These are phyloP conservation scores for Globisporangium heterothallicum DNA, from an alignment of 352 stramenopile genomes.

Conservation along the genomic window DNA sequence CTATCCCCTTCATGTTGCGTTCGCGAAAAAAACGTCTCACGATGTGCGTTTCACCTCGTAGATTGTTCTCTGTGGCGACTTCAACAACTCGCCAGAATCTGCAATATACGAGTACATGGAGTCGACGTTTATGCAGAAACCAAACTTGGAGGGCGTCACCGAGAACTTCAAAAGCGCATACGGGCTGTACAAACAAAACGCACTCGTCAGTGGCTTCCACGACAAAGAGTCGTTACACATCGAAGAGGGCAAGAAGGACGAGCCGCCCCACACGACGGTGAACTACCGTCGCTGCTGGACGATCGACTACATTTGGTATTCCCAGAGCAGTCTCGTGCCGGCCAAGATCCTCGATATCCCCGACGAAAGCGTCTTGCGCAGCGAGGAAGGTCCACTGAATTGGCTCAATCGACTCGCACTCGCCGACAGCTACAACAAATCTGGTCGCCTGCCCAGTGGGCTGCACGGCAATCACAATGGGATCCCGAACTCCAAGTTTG, in stretches of 20 bases:
- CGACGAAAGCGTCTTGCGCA: constrained; percentile 53
- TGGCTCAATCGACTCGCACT: constrained; percentile 77
- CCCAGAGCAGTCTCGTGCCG: constrained; percentile 53
- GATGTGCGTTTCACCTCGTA: constrained; percentile 18
- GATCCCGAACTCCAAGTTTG: constrained; percentile 82
- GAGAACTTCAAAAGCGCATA: constrained; percentile 77
- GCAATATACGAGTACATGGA: constrained; percentile 87
- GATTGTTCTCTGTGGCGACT: constrained; percentile 82
- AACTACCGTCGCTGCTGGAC: constrained; percentile 86
- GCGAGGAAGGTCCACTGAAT: constrained; percentile 65
- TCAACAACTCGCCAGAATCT: constrained; percentile 85
- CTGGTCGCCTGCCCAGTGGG: constrained; percentile 51
- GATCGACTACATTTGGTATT: constrained; percentile 90
- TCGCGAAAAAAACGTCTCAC: constrained; percentile 43
- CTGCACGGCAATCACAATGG: constrained; percentile 82
- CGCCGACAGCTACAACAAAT: constrained; percentile 62
- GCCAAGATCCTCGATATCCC: constrained; percentile 68
- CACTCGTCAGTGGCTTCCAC: constrained; percentile 16
- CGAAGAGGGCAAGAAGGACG: constrained; percentile 42
- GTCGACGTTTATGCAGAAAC: constrained; percentile 81
- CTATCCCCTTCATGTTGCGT: neutral
- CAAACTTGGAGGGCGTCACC: constrained; percentile 62
- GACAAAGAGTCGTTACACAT: constrained; percentile 22
- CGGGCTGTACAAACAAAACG: constrained; percentile 55
- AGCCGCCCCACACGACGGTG: constrained; percentile 81